Evolutionary conservation across 192 early-diverging fungal species (phyloP), one percentile per base, ranked within the genome.

Genomic region (Fimicolochytrium jonesii): DNA sequence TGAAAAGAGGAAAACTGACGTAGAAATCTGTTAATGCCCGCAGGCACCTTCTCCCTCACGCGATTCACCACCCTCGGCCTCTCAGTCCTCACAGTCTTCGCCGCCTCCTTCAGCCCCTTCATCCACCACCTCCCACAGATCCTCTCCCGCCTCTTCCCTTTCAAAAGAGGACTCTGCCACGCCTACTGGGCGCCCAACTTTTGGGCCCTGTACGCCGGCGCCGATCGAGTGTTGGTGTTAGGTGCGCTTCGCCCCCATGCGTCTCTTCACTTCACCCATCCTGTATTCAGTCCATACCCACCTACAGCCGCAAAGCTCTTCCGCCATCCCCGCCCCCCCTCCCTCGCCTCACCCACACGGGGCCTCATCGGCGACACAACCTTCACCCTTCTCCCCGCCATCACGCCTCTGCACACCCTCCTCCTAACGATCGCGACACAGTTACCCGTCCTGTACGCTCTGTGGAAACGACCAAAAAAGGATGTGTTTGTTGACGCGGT

Each of bases 141-240:
- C 18, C 60, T 87, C 7, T 66, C 77, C 20, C 85, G 95, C 1
- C 78, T 98, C 33, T 98, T 98, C 69, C 93, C 93, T 9, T 98
- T 98, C 74, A 92, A 90, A 70, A 84, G 95, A n/a, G 95, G 95
- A 13, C 80, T 98, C 10, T 91, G 87, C 71, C 95, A 98, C 59
- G 92, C 93, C 6, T 95, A 88, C 68, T 98, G 93, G 94, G 95
- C 95, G 1, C 92, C 94, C 13, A 98, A 98, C 66, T 86, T 93
- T 71, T 98, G 95, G 95, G 93, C 94, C 0, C 71, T 98, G 44
- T 98, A 96, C 66, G 85, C 87, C 3, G 83, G 86, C 31, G 59
- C 68, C 0, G 95, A 98, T 70, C 85, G 95, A 10, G 39, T 81
- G 9, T 70, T 92, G 36, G 79, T 88, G 45, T 49, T 80, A 10